phyloP scores from a whole-genome alignment of 129 eudicot genomes.

The Pittosporum tobira region DNA sequence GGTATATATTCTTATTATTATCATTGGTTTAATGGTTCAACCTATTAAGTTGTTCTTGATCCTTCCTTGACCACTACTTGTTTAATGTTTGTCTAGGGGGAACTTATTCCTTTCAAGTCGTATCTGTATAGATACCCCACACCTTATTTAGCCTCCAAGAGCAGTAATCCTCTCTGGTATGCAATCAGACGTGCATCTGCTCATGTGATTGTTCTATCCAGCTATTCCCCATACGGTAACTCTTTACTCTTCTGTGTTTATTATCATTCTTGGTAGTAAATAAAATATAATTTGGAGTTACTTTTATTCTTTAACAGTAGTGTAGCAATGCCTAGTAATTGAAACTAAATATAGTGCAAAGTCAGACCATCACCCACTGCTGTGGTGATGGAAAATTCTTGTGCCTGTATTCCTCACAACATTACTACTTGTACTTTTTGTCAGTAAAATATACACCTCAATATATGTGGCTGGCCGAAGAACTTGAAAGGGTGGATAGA shows the following conservation, averaged over 20 bases:
- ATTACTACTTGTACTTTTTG: constrained; percentile 3
- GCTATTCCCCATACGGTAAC: constrained; percentile 93
- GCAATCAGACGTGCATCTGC: constrained; percentile 92
- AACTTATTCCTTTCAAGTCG: constrained; percentile 72
- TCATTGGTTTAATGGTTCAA: background rate
- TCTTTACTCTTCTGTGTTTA: background rate
- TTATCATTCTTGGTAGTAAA: background rate
- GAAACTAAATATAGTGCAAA: background rate
- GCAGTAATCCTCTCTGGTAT: constrained; percentile 88
- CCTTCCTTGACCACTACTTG: background rate
- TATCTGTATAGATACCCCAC: constrained; percentile 80
- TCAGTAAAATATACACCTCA: constrained; percentile 92
- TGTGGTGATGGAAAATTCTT: too few species aligned
- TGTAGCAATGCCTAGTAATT: background rate
- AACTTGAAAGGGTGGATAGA: constrained; percentile 66
- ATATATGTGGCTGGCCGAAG: constrained; percentile 58
- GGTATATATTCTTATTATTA: constrained; percentile 37
- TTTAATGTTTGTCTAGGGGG: constrained; percentile 41
- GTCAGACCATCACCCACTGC: too few species aligned
- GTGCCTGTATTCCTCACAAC: too few species aligned
- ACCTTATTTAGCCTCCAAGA: constrained; percentile 60
- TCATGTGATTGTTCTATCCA: constrained; percentile 85
- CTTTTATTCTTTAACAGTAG: background rate
- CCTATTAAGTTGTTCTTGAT: background rate
- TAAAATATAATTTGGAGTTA: background rate